Evolutionary conservation across 2,329 filamentous ascomycete genomes (phyloP), one percentile per base, ranked within the genome.

Genomic region (Passalora sequoiae): DNA sequence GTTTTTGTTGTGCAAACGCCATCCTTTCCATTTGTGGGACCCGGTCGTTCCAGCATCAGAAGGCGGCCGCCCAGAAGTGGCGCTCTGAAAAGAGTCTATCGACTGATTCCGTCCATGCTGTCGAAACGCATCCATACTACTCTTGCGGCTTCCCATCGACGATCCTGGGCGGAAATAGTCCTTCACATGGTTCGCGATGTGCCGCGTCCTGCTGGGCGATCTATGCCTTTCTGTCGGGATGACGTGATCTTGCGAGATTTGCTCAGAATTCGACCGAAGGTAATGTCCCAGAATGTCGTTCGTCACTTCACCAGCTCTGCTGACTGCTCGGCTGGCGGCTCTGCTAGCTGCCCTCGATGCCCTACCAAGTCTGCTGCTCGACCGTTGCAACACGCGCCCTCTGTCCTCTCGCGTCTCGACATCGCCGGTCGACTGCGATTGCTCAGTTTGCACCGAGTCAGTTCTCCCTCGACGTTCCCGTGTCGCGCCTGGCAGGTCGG

Each of bases 141-240:
- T 40, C 35, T 53, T 56, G 12, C 53, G 50, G 27, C 53, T 55
- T 9, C 54, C 48, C 4, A 43, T 40, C 4, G 54, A 44, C 13
- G 49, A 55, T 16, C 45, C 50, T 1, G 69, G 67, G 29, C 68
- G 62, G 44, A 71, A 63, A 50, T 69, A 70, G 3, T 68, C 67
- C 40, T 59, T 65, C 19, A 55, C 47, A 24, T 49, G 36, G n/a
- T 36, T 38, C 6, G 48, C 38, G 16, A 46, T 35, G 20, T 38
- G 28, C 7, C 43, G 40, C 36, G 49, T 43, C 36, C 49, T 54
- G 22, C 51, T 51, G 3, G 43, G 35, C 9, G 51, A 46, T 13
- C 44, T 20, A 8, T 40, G 50, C 21, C 40, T 33, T 37, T 44
- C 43, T 7, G 38, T 28, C 5, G 44, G 38, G 10, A 31, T 43